These are phyloP conservation scores for Jatropha curcas DNA, from an alignment of 345 rosid species.

Conservation along the genomic window DNA sequence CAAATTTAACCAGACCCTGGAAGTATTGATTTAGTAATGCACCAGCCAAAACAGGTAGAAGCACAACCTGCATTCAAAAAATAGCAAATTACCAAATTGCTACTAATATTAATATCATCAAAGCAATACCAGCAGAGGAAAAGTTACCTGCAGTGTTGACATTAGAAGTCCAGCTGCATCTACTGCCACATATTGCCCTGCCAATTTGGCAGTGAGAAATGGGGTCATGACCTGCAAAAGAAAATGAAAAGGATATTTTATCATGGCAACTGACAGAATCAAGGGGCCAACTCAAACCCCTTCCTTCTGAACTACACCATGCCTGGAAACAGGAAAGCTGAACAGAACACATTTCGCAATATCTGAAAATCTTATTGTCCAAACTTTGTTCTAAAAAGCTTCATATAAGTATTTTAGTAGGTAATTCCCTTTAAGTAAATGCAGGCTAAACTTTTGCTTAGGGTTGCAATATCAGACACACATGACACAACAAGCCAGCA, in stretches of 20 bases:
- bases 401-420: neutral
- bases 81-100: neutral
- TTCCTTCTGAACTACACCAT: neutral
- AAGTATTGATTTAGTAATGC: slow-evolving; percentile 54
- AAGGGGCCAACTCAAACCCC: neutral
- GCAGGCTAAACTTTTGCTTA: neutral
- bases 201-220: slow-evolving; percentile 78
- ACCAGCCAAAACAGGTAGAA: slow-evolving; percentile 72
- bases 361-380: neutral
- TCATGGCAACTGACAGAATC: neutral
- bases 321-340: neutral
- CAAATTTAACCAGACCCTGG: slow-evolving; percentile 60
- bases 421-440: neutral
- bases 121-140: slow-evolving; percentile 11
- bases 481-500: too few species aligned
- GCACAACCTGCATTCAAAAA: slow-evolving; percentile 57
- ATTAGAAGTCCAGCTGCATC: slow-evolving; percentile 67
- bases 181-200: slow-evolving; percentile 80
- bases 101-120: neutral
- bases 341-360: neutral
- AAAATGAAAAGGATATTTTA: slow-evolving; percentile 12
- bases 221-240: slow-evolving; percentile 81
- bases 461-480: too few species aligned
- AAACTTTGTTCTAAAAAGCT: neutral
- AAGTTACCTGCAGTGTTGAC: slow-evolving; percentile 74